Conservation (phyloP, 2,329 filamentous ascomycete genomes). For the Fusarium verticillioides region DNA sequence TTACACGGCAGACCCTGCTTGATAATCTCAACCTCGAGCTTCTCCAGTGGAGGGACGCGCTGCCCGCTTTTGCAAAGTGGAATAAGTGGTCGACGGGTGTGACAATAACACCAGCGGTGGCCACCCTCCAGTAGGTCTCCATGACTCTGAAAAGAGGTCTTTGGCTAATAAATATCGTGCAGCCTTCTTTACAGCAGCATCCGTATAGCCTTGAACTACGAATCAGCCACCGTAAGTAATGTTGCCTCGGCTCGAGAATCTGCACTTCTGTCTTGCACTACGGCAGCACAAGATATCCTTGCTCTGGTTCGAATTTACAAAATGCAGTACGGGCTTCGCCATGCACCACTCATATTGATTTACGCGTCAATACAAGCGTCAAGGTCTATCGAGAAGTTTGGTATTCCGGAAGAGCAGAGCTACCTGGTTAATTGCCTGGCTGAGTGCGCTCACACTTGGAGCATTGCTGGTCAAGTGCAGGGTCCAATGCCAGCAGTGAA, state of each 20-base stretch:
- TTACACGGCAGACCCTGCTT: background rate
- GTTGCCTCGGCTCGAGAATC: background rate
- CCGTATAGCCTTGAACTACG: background rate
- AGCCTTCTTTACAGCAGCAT: background rate
- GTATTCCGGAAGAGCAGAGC: constrained; percentile 3
- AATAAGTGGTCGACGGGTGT: background rate
- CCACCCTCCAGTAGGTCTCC: background rate
- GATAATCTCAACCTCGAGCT: background rate
- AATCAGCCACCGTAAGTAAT: background rate
- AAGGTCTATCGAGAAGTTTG: background rate
- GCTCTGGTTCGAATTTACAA: background rate
- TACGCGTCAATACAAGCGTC: background rate
- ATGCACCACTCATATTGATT: constrained; percentile 4
- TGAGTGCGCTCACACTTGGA: constrained; percentile 4
- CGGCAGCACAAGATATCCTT: background rate
- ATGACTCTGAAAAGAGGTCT: rapidly evolving
- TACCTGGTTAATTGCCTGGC: background rate
- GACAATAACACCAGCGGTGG: background rate
- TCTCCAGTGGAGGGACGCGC: background rate
- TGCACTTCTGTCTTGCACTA: background rate
- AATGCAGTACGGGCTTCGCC: background rate
- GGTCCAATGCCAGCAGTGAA: background rate
- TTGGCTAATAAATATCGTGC: rapidly evolving
- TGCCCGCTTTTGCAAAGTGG: background rate
- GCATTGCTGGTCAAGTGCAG: background rate